Evolutionary conservation across 345 rosid species (phyloP).

Genomic region (Ailanthus altissimus): DNA sequence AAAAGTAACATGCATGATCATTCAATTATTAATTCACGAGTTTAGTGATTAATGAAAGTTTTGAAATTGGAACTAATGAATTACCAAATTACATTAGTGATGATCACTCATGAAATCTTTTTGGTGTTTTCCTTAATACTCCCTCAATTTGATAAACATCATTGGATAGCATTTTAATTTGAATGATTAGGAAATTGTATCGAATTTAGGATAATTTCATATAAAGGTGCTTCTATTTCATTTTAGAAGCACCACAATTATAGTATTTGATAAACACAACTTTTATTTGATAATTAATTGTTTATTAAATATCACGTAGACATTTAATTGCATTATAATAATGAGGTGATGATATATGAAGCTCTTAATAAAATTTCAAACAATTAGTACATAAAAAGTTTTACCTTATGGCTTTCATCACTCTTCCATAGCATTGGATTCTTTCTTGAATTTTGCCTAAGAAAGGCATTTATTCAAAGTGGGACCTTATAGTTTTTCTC

Average conservation of each 20-base stretch:
- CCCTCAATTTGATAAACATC: background rate
- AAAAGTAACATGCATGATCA: background rate
- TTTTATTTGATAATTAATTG: no score
- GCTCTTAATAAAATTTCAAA: no score
- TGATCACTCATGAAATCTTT: background rate
- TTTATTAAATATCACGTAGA: no score
- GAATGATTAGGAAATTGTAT: background rate
- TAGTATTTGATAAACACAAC: no score
- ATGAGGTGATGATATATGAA: background rate
- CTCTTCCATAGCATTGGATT: constrained; percentile 32
- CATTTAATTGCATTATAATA: background rate
- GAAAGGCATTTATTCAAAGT: constrained; percentile 27
- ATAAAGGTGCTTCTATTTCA: no score
- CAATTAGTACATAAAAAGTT: background rate
- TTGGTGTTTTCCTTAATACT: background rate
- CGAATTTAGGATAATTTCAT: no score
- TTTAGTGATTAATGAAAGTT: background rate
- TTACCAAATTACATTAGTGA: background rate
- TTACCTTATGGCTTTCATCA: background rate
- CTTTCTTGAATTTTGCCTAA: constrained; percentile 20
- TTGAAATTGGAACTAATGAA: background rate
- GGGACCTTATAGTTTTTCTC: constrained; percentile 15
- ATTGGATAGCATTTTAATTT: background rate
- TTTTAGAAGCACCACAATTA: no score
- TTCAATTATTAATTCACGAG: background rate